A percentile compares a stretch with the other conserved stretches of the same genome.
These are phyloP conservation scores for Malus hybrid DNA, from an alignment of 331 rosid species.

Conservation along the genomic window DNA sequence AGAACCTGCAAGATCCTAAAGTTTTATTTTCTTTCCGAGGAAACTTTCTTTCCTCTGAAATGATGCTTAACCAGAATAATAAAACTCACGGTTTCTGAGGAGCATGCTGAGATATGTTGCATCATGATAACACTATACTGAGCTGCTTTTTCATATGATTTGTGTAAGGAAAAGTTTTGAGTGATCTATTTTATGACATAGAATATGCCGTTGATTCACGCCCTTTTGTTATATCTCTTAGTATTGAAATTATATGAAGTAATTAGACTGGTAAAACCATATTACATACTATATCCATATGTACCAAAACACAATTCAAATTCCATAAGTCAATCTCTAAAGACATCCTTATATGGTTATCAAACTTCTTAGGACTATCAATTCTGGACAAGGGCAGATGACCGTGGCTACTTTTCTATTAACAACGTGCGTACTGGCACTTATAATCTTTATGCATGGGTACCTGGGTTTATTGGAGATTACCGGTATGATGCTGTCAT, in stretches of 20 bases:
- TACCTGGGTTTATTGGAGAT: constrained; percentile 71
- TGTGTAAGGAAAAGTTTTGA: neutral
- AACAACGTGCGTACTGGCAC: constrained; percentile 48
- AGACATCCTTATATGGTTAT: neutral
- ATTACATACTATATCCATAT: neutral
- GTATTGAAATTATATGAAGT: neutral
- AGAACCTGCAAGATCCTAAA: neutral
- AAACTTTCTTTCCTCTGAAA: neutral
- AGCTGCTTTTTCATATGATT: neutral
- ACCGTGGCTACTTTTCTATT: constrained; percentile 57
- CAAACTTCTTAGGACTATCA: constrained; percentile 60
- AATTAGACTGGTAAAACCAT: neutral
- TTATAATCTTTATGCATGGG: constrained; percentile 80
- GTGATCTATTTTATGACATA: neutral
- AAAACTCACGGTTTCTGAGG: neutral
- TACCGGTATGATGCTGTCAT: constrained; percentile 35
- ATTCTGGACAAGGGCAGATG: constrained; percentile 61
- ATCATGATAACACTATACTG: neutral
- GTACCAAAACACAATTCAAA: neutral
- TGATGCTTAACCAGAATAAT: neutral
- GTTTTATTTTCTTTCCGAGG: neutral
- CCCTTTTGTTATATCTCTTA: neutral
- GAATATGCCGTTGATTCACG: neutral
- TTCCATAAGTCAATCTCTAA: neutral
- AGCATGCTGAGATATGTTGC: neutral